Evolutionary conservation across 768 basidiomycete genomes (phyloP), one percentile per base, ranked within the genome.

Genomic region (Collybia sordida): DNA sequence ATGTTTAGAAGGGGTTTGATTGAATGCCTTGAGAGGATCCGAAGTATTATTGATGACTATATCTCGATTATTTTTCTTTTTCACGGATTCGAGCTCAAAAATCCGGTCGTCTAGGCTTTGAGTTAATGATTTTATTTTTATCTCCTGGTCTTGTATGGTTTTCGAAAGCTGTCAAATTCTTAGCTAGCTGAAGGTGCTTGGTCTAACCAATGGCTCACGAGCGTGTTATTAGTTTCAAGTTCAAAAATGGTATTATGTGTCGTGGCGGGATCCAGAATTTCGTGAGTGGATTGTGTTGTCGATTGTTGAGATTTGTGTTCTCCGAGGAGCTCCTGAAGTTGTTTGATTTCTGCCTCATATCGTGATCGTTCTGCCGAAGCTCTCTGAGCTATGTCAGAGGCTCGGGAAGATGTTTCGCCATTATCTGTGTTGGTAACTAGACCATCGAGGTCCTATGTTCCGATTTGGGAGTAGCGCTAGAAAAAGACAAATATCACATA

Each of bases 31-130:
- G 21, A 46, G 23, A 18, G 62, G 35, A 54, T 67, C 56, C 45
- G 68, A 58, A 43, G 65, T 35, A 52, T 72, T 79, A 47, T 73
- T 72, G 44, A 85, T 51, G 2, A 79, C 56, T 12, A 72, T 57
- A 36, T 88, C 86, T 36, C 83, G 81, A 54, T 84, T 80, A n/a
- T 72, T 50, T 63, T 72, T 83, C 71, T 83, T 86, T 50, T 75
- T 78, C 38, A 78, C 54, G 14, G 60, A 57, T 24, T 88, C 86
- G n/a, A 83, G 59, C 66, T 88, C 85, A 2, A 62, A 61, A 1
- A 69, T 66, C 23, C 70, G 74, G 25, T 65, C 64, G 19, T 64
- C 66, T 9, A 74, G 52, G 28, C 59, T 57, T 46, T 64, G 61
- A 6, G 59, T 61, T 38, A 72, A 53, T 6, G 60, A 59, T 6